Evolutionary conservation across 331 rosid genomes (phyloP), one percentile per base, ranked within the genome.

Genomic region (Rhamnella rubrinervis): DNA sequence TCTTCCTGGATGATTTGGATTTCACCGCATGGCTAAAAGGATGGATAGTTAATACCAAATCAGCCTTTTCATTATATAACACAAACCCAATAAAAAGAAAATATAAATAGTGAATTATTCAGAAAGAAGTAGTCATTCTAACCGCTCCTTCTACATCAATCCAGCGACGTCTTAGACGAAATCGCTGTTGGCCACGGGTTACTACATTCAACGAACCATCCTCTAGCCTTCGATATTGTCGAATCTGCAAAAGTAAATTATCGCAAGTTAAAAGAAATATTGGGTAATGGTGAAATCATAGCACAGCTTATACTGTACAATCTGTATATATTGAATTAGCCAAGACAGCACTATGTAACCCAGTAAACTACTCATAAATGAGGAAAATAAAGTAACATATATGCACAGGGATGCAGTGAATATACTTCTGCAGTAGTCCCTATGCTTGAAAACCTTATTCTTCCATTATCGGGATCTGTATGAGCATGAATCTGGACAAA

Each of bases 381-480:
- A 18, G 23, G 21, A 17, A 17, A 63, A 18, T 1, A 57, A 61
- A 18, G 10, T 20, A 71, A 51, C 23, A 16, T 19, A 31, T 1
- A 2, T 59, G 70, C 10, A 55, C 61, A 40, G 58, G 20, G 56
- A 65, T 77, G 59, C 28, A 50, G 12, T 21, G 13, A 50, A 13
- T 52, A 15, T 51, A 93, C 97, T 95, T 85, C 96, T 6, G 98
- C 96, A 63, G 98, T 93, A 49, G 97, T 91, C 75, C 97, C 98
- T 73, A 85, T 41, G 66, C 81, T 89, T 19, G 96, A 82, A 19
- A 82, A 63, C 78, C 68, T 82, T 50, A 37, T 65, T 79, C 81
- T 83, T 18, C 59, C 74, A 68, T 53, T 78, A 56, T 52, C 75
- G 61, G 71, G 25, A 49, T 82, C 89, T 77, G 78, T 71, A 68